Percentiles rank a stretch among this genome's conserved stretches.
phyloP scores from a whole-genome alignment of 345 rosid species.

The Eucalyptus sp. region DNA sequence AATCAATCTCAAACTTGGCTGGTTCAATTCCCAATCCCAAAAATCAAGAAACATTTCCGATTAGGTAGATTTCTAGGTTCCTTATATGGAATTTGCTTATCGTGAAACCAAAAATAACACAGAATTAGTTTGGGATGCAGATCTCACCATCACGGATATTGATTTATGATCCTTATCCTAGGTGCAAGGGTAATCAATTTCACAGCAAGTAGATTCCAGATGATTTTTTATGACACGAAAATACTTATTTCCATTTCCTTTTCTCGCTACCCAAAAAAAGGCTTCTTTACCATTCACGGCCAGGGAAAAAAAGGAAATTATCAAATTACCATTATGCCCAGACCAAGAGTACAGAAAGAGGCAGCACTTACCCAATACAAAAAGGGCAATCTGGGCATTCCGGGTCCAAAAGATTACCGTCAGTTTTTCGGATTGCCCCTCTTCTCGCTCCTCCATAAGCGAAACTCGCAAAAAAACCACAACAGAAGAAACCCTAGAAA shows the following conservation, averaged over 20 bases:
- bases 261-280: neutral
- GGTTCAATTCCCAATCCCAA: neutral
- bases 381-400: neutral
- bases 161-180: neutral
- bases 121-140: neutral
- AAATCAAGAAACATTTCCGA: rapidly evolving
- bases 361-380: rapidly evolving
- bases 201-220: rapidly evolving
- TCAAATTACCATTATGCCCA: neutral
- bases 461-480: neutral
- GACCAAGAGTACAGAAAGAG: neutral
- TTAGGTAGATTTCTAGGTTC: too few species aligned
- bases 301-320: neutral
- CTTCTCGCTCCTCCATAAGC: neutral
- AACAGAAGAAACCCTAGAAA: neutral
- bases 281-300: neutral
- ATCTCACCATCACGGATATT: neutral
- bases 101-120: neutral
- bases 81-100: rapidly evolving
- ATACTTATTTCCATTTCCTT: neutral
- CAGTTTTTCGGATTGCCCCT: neutral
- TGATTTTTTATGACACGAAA: neutral
- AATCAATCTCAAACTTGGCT: rapidly evolving
- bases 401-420: neutral
- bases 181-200: neutral